Conservation (phyloP, 1,139 yeast species). For the Wickerhamomyces sp. region DNA sequence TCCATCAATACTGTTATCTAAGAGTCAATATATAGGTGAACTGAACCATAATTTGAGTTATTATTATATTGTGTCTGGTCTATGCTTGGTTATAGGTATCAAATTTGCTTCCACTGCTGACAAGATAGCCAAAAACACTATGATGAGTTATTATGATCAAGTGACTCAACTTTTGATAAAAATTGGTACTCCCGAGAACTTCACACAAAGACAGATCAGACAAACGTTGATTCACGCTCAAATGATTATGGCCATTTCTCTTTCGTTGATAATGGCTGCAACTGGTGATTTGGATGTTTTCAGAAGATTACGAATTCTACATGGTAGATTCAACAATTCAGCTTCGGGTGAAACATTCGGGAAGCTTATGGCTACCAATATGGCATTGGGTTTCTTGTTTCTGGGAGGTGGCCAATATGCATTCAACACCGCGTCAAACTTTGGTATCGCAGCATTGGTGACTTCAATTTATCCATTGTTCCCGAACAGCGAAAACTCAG, state of each 20-base stretch:
- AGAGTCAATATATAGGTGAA: constrained; percentile 21
- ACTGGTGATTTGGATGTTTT: constrained; percentile 82
- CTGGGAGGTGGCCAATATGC: constrained; percentile 94
- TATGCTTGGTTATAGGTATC: constrained; percentile 70
- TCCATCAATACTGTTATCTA: constrained; percentile 39
- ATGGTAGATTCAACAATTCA: constrained; percentile 30
- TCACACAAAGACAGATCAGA: constrained; percentile 59
- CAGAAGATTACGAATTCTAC: constrained; percentile 65
- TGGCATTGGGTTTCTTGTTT: constrained; percentile 83
- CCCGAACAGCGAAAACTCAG: constrained; percentile 38
- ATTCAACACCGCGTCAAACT: constrained; percentile 50
- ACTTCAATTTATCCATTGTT: constrained; percentile 73
- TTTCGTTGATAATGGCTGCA: constrained; percentile 82
- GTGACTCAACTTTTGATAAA: constrained; percentile 48
- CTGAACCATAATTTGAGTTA: constrained; percentile 52
- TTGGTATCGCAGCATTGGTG: constrained; percentile 70
- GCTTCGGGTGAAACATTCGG: constrained; percentile 43
- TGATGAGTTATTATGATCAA: constrained; percentile 60
- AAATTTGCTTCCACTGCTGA: constrained; percentile 72
- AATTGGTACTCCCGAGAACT: constrained; percentile 38
- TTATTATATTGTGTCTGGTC: constrained; percentile 70
- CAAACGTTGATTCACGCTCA: constrained; percentile 54
- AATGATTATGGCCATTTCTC: constrained; percentile 56
- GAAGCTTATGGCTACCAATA: constrained; percentile 70
- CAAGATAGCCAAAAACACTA: constrained; percentile 46